Evolutionary conservation across 2,329 filamentous ascomycete genomes (phyloP).

Genomic region (Fusarium sp.): DNA sequence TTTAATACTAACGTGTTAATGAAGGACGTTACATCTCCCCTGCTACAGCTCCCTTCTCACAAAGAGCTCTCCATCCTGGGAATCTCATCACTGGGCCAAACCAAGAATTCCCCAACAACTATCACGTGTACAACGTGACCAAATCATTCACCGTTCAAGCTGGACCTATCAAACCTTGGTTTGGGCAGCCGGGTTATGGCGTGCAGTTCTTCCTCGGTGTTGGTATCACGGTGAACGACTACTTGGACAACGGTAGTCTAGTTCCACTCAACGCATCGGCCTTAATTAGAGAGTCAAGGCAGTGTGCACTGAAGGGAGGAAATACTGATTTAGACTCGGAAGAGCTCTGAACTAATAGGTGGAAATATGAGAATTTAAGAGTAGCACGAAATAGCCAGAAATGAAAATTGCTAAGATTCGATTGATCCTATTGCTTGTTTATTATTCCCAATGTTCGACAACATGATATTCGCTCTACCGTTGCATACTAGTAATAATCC

Average conservation of each 20-base stretch:
- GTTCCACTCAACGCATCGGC: neutral
- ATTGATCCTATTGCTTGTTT: too few species aligned
- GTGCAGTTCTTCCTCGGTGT: constrained; percentile 25
- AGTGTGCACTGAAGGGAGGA: neutral
- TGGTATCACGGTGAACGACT: constrained; percentile 6
- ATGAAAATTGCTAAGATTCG: too few species aligned
- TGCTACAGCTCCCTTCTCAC: constrained; percentile 20
- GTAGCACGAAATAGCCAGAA: too few species aligned
- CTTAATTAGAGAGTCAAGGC: neutral
- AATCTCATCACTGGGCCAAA: constrained; percentile 6
- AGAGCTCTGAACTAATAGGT: neutral
- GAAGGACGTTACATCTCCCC: constrained; percentile 25
- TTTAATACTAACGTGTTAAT: neutral
- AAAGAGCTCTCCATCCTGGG: constrained; percentile 19
- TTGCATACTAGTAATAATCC: too few species aligned
- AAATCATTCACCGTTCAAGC: constrained; percentile 16
- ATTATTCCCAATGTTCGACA: too few species aligned
- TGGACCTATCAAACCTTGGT: constrained; percentile 27
- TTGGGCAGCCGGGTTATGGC: constrained; percentile 21
- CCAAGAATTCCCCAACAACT: constrained; percentile 23
- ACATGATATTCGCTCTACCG: too few species aligned
- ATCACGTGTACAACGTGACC: constrained; percentile 17
- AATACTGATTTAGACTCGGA: rapidly evolving
- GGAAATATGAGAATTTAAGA: neutral
- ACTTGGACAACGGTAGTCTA: neutral